Evolutionary conservation across 2,329 filamentous ascomycete genomes (phyloP), one percentile per base, ranked within the genome.

Genomic region (Helicocarpus griseus): DNA sequence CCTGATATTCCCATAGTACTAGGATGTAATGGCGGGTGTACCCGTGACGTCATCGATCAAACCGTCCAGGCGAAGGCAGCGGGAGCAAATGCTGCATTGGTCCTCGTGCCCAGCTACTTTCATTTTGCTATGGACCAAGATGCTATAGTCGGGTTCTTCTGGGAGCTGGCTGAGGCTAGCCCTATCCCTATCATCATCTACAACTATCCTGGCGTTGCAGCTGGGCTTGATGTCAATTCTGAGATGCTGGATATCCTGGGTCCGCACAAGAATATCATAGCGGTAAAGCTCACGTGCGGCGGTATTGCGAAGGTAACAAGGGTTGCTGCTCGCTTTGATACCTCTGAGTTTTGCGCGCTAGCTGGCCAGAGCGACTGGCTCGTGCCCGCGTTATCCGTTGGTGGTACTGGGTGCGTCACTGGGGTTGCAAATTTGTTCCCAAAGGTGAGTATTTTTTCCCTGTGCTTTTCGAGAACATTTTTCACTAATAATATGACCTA

Each of bases 61-160:
- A 87, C 83, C 65, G 68, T 73, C 49, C 80, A 86, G 58, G 86
- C 83, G 8, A 77, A 78, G 60, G 72, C 77, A 41, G 76, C 79
- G 48, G 86, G 86, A 51, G 86, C 83, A 55, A 82, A 88, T 68
- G 86, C 83, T 62, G 85, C 83, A 8, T 75, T 90, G 47, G 78
- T 89, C 13, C 74, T 90, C 41, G 83, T 86, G 14, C 86, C 86
- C 5, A 80, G 79, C 33, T 89, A 87, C 70, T 89, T 87, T 69
- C 78, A 81, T 43, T 67, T 78, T n/a, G 72, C 86, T 26, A 83
- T 87, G 66, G 78, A 77, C 21, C 74, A 78, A 7, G 73, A 77
- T 3, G 78, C 77, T 1, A 71, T 82, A 51, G 62, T 80, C 44
- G 73, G 77, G 22, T 88, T 81, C 69, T 89, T 87, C 72, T 71